These are phyloP conservation scores for Nicotiana sylvestris DNA, from an alignment of 257 asterid species.

Conservation along the genomic window DNA sequence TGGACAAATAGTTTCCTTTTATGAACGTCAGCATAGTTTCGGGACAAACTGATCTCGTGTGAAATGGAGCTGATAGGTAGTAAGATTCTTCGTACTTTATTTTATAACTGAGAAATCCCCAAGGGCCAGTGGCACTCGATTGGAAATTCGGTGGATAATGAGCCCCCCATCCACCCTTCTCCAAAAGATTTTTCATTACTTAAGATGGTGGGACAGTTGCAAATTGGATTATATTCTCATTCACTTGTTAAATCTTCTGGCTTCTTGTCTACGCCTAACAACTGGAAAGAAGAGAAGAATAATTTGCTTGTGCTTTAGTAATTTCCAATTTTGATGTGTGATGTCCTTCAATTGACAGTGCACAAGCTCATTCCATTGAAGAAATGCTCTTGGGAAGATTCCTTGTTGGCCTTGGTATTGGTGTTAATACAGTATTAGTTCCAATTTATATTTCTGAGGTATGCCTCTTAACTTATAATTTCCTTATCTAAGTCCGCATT, in stretches of 20 bases:
- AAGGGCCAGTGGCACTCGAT: no score
- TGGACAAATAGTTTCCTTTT: not conserved
- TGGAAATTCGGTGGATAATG: no score
- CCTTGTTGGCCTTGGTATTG: constrained; percentile 86
- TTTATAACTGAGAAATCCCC: no score
- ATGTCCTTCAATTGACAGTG: constrained; percentile 45
- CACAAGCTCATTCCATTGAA: constrained; percentile 78
- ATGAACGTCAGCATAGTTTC: no score
- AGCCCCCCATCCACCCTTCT: no score
- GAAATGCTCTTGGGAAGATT: constrained; percentile 79
- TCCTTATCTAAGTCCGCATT: not conserved
- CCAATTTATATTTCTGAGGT: constrained; percentile 93
- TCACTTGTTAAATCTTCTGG: not conserved
- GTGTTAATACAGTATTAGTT: constrained; percentile 87
- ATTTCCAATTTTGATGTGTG: constrained; percentile 14
- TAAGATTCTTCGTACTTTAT: not conserved
- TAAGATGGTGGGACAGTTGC: not conserved
- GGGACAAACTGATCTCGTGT: not conserved
- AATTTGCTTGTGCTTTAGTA: not conserved
- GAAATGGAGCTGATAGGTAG: not conserved
- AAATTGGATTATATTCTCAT: not conserved
- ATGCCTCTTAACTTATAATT: constrained; percentile 13
- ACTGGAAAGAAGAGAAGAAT: not conserved
- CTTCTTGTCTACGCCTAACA: not conserved
- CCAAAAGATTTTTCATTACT: not conserved